Conservation (phyloP, 179 eudicot genomes). For the Spinacia oleracea region DNA sequence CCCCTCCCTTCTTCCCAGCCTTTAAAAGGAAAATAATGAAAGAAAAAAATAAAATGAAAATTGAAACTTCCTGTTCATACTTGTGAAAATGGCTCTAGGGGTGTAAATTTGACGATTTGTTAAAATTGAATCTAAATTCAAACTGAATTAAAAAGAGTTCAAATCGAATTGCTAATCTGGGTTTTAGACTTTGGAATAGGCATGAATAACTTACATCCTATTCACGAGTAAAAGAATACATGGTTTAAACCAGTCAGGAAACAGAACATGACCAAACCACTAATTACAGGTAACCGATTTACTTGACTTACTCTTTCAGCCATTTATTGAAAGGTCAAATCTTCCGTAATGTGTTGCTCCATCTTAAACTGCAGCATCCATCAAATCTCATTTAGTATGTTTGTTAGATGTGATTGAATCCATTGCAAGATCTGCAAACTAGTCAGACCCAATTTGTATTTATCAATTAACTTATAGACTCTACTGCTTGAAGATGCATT, state of each 20-base stretch:
- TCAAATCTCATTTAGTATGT: neutral
- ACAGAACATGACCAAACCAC: neutral
- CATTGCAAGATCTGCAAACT: neutral
- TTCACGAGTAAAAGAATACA: neutral
- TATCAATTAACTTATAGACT: neutral
- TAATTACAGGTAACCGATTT: neutral
- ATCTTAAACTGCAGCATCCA: neutral
- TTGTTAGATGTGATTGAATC: neutral
- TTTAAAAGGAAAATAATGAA: neutral
- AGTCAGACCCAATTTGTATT: neutral
- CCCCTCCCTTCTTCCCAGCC: neutral
- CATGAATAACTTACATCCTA: neutral
- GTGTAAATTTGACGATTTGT: no score
- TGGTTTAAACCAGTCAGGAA: neutral
- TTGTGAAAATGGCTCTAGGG: neutral
- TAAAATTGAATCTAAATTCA: neutral
- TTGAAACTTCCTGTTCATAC: neutral
- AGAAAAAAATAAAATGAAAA: neutral
- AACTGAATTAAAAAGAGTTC: neutral
- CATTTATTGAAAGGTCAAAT: neutral
- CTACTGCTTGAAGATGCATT: neutral
- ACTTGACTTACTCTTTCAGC: neutral
- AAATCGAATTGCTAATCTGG: neutral
- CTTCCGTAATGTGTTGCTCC: neutral
- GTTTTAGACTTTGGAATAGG: neutral